Evolutionary conservation across 176 grass and related monocot species (phyloP).

Genomic region (Chrysopogon serrulatus): DNA sequence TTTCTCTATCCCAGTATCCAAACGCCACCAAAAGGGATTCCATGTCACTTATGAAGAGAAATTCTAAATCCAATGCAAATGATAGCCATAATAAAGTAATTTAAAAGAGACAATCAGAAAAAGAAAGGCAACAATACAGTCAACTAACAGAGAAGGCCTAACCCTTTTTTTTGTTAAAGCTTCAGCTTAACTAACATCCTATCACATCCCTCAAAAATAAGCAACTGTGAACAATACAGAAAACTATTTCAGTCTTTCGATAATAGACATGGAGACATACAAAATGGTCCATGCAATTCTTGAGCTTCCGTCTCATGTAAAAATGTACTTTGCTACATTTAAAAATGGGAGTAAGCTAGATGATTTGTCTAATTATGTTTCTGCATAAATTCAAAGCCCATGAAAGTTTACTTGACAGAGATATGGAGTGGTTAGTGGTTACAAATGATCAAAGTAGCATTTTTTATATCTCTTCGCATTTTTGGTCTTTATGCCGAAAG

Average conservation of each 20-base stretch:
- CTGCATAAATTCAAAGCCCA: no score
- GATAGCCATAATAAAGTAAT: neutral
- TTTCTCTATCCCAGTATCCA: no score
- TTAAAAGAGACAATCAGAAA: neutral
- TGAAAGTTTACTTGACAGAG: no score
- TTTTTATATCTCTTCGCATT: no score
- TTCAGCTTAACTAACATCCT: neutral
- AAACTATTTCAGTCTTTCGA: neutral
- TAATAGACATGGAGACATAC: neutral
- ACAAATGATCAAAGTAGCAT: no score
- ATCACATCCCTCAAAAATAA: neutral
- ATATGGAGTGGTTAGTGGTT: no score
- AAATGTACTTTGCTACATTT: neutral
- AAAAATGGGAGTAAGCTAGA: neutral
- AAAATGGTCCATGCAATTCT: neutral
- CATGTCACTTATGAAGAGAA: no score
- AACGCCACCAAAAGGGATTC: no score
- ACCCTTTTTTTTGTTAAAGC: neutral
- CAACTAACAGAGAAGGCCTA: neutral
- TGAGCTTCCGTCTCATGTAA: neutral
- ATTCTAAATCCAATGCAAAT: neutral
- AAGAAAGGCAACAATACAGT: neutral
- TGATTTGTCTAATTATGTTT: neutral
- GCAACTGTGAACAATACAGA: neutral
- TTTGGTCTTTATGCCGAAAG: no score